Conservation (phyloP, 805 yeast species). For the Candida stauntonica region DNA sequence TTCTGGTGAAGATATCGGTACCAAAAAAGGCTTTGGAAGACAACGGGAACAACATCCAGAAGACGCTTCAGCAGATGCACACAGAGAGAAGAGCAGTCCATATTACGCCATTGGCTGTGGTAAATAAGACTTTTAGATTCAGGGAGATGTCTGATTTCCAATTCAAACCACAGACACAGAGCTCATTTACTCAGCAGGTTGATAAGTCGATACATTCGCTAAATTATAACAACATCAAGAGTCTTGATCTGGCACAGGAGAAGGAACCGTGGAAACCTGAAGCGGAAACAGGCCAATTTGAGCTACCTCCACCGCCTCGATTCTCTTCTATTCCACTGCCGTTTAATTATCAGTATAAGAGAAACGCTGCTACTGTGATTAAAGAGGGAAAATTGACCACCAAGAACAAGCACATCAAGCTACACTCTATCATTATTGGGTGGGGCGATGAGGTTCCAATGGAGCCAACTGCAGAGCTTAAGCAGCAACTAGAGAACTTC, state of each 20-base stretch:
- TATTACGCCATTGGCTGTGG: conserved; percentile 60
- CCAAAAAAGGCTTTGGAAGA: conserved; percentile 49
- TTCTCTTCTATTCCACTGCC: conserved; percentile 77
- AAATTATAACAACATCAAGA: conserved; percentile 37
- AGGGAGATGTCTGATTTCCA: conserved; percentile 90
- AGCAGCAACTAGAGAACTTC: conserved; percentile 37
- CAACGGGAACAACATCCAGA: conserved; percentile 39
- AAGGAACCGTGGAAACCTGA: conserved; percentile 32
- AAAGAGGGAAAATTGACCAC: conserved; percentile 46
- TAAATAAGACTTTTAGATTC: conserved; percentile 68
- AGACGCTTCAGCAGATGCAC: conserved; percentile 34
- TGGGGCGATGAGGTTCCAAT: conserved; percentile 46
- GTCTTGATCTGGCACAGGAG: conserved; percentile 34
- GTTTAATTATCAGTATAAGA: conserved; percentile 69
- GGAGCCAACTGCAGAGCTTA: conserved; percentile 46
- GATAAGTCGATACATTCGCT: conserved; percentile 39
- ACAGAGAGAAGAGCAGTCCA: conserved; percentile 32
- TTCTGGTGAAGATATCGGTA: conserved; percentile 53
- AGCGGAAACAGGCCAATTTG: conserved; percentile 31
- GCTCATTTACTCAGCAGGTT: conserved; percentile 40
- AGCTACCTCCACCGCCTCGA: conserved; percentile 82
- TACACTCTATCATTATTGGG: conserved; percentile 50
- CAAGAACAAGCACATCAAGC: conserved; percentile 41
- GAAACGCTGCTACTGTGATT: conserved; percentile 54
- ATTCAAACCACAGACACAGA: conserved; percentile 53